phyloP scores from a whole-genome alignment of 2,329 filamentous ascomycete species.

The Aspergillus hiratsukae region DNA sequence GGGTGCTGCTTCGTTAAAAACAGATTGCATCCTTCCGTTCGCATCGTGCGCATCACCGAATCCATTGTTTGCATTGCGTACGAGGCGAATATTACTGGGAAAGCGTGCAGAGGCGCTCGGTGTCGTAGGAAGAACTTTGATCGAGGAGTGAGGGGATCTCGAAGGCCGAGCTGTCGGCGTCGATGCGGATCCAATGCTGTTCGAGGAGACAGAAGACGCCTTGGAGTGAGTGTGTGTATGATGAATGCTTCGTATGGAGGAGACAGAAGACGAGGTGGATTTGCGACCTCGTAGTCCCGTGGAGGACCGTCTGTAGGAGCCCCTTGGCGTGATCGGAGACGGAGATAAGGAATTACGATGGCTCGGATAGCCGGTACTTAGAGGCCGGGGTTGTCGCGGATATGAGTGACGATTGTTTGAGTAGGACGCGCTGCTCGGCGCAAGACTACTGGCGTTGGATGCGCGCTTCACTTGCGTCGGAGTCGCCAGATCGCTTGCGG shows the following conservation, averaged over 20 bases:
- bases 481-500: conserved; percentile 27
- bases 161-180: conserved; percentile 63
- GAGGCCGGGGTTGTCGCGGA: conserved; percentile 31
- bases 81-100: conserved; percentile 79
- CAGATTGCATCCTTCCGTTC: conserved; percentile 22
- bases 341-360: conserved; percentile 76
- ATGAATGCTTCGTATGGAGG: conserved; percentile 85
- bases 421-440: conserved; percentile 40
- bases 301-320: conserved; percentile 77
- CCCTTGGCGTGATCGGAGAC: conserved; percentile 80
- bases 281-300: conserved; percentile 83
- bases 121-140: conserved; percentile 92
- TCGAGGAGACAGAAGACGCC: conserved; percentile 86
- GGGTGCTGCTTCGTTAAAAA: conserved; percentile 37
- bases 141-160: conserved; percentile 78
- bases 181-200: conserved; percentile 64
- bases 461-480: conserved; percentile 38
- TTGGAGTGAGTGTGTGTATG: conserved; percentile 89
- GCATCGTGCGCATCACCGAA: conserved; percentile 23
- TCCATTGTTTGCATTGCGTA: conserved; percentile 49
- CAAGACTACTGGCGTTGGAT: conserved; percentile 39
- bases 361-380: conserved; percentile 31
- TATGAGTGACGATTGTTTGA: conserved; percentile 40
- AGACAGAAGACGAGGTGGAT: conserved; percentile 92
- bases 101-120: conserved; percentile 68